Evolutionary conservation across 257 asterid species (phyloP), one percentile per base, ranked within the genome.

Genomic region (Penstemon eatonii): DNA sequence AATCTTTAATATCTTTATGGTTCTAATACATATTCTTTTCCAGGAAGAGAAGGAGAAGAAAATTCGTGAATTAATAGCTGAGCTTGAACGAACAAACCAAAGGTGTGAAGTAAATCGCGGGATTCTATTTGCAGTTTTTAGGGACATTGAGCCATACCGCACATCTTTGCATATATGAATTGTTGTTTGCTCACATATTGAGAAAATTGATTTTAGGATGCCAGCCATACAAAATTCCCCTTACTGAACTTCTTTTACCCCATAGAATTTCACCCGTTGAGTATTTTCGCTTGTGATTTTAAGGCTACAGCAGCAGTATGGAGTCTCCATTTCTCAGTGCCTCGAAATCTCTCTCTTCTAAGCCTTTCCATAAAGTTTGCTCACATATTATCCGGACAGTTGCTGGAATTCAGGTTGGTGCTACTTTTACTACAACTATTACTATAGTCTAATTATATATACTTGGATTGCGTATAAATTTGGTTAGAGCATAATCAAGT

Each of bases 211-310:
- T 84, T 60, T 81, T 88, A 78, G 84, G 98, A 85, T 92, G 98
- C 55, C 97, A 85, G 72, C 98, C 98, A 6, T 92, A 88, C 91
- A 90, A 87, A 79, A 85, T 92, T 78, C 97, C 97, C 36, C 84
- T 92, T 61, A 90, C 97, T 7, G 97, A 90, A 78, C 88, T 92
- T 78, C 96, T 92, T 42, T 75, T 92, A 82, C 97, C 97, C 0
- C 97, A 92, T 79, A 88, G 90, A 79, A 92, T 92, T 46, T 90
- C 98, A 56, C 97, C 98, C 1, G 98, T 92, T 55, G 98, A 92
- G 75, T 92, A 88, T 80, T 92, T 90, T 80, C 91, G 97, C 18
- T 15, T 15, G 18, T 15, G 18, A 15, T 15, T 15, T 15, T 15
- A 15, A 15, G 18, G 18, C 18, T 15, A 15, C 18, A 15, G 18